Percentiles rank a stretch among this genome's conserved stretches.
These are phyloP conservation scores for Arxiozyma bovina DNA, from an alignment of 1,139 yeast species.

Conservation along the genomic window DNA sequence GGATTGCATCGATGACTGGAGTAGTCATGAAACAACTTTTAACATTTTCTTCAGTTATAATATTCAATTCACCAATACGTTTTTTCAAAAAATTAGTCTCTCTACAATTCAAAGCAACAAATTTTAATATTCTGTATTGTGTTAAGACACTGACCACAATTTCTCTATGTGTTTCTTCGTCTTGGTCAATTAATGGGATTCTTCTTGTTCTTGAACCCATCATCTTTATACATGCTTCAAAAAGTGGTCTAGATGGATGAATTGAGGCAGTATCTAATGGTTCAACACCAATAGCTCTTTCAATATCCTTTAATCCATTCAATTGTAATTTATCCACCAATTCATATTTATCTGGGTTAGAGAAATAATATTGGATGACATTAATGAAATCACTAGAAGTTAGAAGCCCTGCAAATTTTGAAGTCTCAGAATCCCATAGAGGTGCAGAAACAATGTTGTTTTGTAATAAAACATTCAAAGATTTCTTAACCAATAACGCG, in stretches of 20 bases:
- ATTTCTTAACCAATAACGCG: constrained; percentile 78
- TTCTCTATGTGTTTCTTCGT: constrained; percentile 86
- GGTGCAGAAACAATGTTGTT: constrained; percentile 96
- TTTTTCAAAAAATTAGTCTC: constrained; percentile 79
- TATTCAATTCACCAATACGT: constrained; percentile 62
- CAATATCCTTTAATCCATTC: constrained; percentile 78
- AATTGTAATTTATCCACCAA: constrained; percentile 79
- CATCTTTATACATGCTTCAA: constrained; percentile 93
- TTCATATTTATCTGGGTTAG: constrained; percentile 81
- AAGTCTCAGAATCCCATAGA: constrained; percentile 83
- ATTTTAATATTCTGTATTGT: constrained; percentile 90
- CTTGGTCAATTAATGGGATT: constrained; percentile 89
- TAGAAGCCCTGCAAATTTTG: constrained; percentile 87
- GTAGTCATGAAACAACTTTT: constrained; percentile 84
- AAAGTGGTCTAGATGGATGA: constrained; percentile 83
- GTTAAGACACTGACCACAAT: constrained; percentile 93
- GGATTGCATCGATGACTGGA: constrained; percentile 91
- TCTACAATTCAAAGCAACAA: constrained; percentile 91
- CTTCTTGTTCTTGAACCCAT: constrained; percentile 82
- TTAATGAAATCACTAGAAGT: constrained; percentile 91
- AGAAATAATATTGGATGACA: constrained; percentile 90
- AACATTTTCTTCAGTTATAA: constrained; percentile 52
- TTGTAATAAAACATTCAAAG: constrained; percentile 80
- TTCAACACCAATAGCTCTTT: constrained; percentile 77
- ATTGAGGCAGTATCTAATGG: constrained; percentile 84